Percentiles rank a stretch among this genome's conserved stretches.
These are phyloP conservation scores for Emiliania huxleyi DNA, from an alignment of 78 protist species.

Conservation along the genomic window DNA sequence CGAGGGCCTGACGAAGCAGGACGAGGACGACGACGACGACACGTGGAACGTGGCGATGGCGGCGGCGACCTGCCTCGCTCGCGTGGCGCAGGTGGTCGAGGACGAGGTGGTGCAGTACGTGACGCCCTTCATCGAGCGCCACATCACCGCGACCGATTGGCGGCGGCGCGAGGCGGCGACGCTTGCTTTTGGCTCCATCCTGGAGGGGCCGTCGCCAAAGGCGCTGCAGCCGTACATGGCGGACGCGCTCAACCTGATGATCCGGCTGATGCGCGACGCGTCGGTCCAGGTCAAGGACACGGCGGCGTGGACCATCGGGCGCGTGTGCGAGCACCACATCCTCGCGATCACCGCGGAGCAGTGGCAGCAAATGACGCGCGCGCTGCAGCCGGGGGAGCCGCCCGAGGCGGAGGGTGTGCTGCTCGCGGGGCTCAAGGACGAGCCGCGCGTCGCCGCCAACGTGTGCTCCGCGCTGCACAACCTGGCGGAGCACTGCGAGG, in stretches of 20 bases:
- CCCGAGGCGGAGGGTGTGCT: constrained; percentile 33
- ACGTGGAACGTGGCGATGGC: constrained; percentile 81
- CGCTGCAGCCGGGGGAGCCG: constrained; percentile 11
- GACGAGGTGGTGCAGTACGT: constrained; percentile 64
- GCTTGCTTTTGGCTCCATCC: constrained; percentile 77
- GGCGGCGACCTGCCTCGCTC: constrained; percentile 76
- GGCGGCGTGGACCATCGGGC: constrained; percentile 83
- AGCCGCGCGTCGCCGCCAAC: constrained; percentile 65
- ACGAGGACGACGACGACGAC: constrained; percentile 64
- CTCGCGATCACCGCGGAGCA: neutral
- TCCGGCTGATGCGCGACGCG: constrained; percentile 50
- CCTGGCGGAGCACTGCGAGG: constrained; percentile 47
- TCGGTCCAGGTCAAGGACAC: constrained; percentile 73
- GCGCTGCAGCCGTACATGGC: neutral
- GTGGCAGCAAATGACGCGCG: neutral
- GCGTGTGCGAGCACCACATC: constrained; percentile 61
- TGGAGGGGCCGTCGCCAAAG: constrained; percentile 64
- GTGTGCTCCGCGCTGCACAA: constrained; percentile 64
- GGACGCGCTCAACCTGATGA: constrained; percentile 20
- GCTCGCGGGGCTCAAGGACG: constrained; percentile 34
- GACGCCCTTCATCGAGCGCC: constrained; percentile 68
- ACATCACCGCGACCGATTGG: constrained; percentile 34
- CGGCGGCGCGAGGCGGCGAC: constrained; percentile 55
- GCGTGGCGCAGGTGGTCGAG: constrained; percentile 51
- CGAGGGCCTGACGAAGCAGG: constrained; percentile 60